phyloP scores from a whole-genome alignment of 2,329 filamentous ascomycete genomes.

The Cyclaneusma minus region DNA sequence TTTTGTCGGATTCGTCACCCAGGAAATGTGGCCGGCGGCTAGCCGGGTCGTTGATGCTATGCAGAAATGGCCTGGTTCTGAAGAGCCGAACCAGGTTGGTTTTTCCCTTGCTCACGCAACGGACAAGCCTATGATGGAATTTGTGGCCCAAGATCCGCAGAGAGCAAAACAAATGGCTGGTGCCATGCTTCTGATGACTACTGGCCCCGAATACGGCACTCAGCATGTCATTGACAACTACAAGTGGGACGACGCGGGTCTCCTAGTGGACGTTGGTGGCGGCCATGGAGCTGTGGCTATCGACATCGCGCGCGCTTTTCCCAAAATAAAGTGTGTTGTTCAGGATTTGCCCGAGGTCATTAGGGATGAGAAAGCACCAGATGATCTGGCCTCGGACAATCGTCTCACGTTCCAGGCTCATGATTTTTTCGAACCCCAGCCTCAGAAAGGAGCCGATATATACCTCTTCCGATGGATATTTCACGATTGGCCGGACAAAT shows the following conservation, averaged over 20 bases:
- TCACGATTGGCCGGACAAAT: constrained; percentile 29
- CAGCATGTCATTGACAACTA: too few species aligned
- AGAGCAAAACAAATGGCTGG: neutral
- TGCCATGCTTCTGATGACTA: too few species aligned
- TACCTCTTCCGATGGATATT: constrained; percentile 31
- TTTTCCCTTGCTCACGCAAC: neutral
- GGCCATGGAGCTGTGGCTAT: constrained; percentile 12
- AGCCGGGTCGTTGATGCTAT: neutral
- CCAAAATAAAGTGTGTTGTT: constrained; percentile 13
- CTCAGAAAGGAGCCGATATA: constrained; percentile 24
- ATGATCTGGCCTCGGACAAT: constrained; percentile 5
- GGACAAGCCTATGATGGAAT: neutral
- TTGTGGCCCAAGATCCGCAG: neutral
- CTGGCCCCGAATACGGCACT: too few species aligned
- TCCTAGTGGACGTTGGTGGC: constrained; percentile 12
- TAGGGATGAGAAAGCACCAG: constrained; percentile 23
- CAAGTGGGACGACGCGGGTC: too few species aligned
- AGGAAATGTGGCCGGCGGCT: neutral
- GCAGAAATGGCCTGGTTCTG: constrained; percentile 1
- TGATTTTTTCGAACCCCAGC: constrained; percentile 29
- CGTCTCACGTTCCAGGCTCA: constrained; percentile 19
- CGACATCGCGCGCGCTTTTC: constrained; percentile 11
- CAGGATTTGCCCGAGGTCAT: constrained; percentile 21
- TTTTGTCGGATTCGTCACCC: too few species aligned
- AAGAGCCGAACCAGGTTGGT: neutral